These are phyloP conservation scores for Ceratocystis lukuohia DNA, from an alignment of 2,329 filamentous ascomycete species.

Conservation along the genomic window DNA sequence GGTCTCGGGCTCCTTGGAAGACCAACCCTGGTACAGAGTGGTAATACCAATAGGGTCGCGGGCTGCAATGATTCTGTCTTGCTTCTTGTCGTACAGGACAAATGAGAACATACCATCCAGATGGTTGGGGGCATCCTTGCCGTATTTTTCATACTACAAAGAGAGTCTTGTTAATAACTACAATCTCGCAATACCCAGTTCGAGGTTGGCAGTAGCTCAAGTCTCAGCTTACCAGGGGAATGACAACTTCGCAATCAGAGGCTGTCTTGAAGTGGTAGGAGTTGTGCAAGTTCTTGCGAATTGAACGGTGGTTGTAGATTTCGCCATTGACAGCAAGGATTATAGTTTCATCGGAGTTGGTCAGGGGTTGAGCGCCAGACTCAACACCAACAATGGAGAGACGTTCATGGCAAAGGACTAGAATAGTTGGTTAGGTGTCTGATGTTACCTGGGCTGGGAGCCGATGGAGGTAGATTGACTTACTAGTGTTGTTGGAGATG, in stretches of 20 bases:
- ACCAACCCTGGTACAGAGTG: constrained; percentile 92
- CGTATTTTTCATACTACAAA: constrained; percentile 74
- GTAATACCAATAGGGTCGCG: constrained; percentile 95
- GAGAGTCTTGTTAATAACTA: background rate
- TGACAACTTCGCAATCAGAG: constrained; percentile 97
- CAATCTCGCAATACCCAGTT: background rate
- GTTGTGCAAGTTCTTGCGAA: constrained; percentile 73
- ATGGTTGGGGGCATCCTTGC: constrained; percentile 78
- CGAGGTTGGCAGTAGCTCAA: background rate
- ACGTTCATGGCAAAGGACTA: constrained; percentile 92
- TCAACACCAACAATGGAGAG: constrained; percentile 96
- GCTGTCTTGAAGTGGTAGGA: constrained; percentile 96
- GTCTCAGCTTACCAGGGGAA: constrained; percentile 63
- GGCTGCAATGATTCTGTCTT: constrained; percentile 84
- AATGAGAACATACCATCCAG: constrained; percentile 99
- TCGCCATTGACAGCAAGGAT: constrained; percentile 96
- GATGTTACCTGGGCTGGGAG: background rate
- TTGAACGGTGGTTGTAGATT: constrained; percentile 97
- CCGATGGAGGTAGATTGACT: constrained; percentile 24
- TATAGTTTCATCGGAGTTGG: constrained; percentile 79
- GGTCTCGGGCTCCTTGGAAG: constrained; percentile 65
- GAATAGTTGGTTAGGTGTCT: background rate
- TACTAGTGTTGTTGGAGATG: constrained; percentile 83
- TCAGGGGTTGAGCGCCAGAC: constrained; percentile 86
- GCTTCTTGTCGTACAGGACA: constrained; percentile 89